These are phyloP conservation scores for Phascolomyces articulosus DNA, from an alignment of 371 early-diverging fungal species.

Conservation along the genomic window DNA sequence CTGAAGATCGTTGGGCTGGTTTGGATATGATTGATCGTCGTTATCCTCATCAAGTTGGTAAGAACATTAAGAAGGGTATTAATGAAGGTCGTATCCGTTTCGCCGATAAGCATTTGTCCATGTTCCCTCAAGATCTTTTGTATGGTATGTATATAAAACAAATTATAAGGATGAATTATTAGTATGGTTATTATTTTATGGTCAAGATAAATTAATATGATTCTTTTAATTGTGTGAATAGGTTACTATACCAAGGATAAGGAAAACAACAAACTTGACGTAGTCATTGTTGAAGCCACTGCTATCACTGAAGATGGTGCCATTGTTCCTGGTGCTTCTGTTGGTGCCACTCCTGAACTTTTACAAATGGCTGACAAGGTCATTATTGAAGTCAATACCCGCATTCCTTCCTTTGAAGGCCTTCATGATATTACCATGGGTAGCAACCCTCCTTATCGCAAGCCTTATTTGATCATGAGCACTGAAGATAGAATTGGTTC, in stretches of 20 bases:
- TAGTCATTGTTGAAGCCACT: constrained; percentile 57
- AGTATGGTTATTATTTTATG: no score
- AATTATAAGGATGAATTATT: no score
- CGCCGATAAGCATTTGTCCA: constrained; percentile 60
- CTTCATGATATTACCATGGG: constrained; percentile 52
- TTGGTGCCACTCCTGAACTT: constrained; percentile 57
- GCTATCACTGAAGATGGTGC: constrained; percentile 56
- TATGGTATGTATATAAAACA: constrained; percentile 51
- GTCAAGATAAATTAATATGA: no score
- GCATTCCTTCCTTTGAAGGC: constrained; percentile 56
- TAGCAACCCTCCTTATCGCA: constrained; percentile 44
- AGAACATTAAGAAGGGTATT: constrained; percentile 53
- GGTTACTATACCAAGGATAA: constrained; percentile 54
- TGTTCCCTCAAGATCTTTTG: constrained; percentile 55
- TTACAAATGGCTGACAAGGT: constrained; percentile 57
- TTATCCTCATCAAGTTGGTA: constrained; percentile 58
- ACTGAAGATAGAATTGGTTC: constrained; percentile 55
- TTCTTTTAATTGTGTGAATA: constrained; percentile 8
- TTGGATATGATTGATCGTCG: constrained; percentile 58
- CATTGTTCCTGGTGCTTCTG: constrained; percentile 58
- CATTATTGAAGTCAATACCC: constrained; percentile 58
- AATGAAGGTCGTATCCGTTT: constrained; percentile 55
- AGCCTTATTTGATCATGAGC: constrained; percentile 51
- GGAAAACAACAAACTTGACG: constrained; percentile 44
- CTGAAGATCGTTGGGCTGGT: constrained; percentile 52